Base-by-base conservation (phyloP, 257 asterid species). In the Nicotiana tabacum region DNA sequence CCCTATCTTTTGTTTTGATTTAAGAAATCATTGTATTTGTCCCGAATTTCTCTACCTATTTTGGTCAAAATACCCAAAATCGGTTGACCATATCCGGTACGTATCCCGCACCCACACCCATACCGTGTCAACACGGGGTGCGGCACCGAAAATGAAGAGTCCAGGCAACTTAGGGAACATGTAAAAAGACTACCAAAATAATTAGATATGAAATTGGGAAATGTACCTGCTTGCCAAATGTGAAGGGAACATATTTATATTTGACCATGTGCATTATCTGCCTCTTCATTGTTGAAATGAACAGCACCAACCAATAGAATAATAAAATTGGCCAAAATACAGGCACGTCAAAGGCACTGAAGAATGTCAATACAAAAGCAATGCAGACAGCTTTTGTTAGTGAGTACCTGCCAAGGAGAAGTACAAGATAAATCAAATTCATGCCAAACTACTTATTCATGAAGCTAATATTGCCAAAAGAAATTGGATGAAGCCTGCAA, bases 251-350 rank as follows among this genome's bases (percentile, higher is more conserved):
- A 79, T 96, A 96, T 88, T 88, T 92, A 83, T 96, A 96, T 82
- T 93, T 96, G 57, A 96, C 82, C 99, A 96, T 96, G 89, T 96
- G 99, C 98, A 94, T 91, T 88, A 96, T 93, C 84, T 96, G 99
- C 93, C 98, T 92, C 92, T 93, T 96, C 99, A 96, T 96, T 9
- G 99, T 94, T 9, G 97, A 90, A 51, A 96, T 7, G 82, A 96
- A 96, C 58, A 96, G 92, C 82, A 91, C 91, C 78, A 91, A 79
- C 98, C 99, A 96, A 85, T 96, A 94, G 90, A 96, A 94, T 64
- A 96, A 91, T 85, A 96, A 91, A 89, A 96, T 93, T 46, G 99
- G 99, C 98, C 99, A 96, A 86, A 96, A 96, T 72, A 96, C 99
- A 77, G 99, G 99, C 74, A 96, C 98, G 64, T 94, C 97, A 83